Evolutionary conservation across 1,284 basidiomycete species (phyloP).

Genomic region (Lentinula novae-zelandiae): DNA sequence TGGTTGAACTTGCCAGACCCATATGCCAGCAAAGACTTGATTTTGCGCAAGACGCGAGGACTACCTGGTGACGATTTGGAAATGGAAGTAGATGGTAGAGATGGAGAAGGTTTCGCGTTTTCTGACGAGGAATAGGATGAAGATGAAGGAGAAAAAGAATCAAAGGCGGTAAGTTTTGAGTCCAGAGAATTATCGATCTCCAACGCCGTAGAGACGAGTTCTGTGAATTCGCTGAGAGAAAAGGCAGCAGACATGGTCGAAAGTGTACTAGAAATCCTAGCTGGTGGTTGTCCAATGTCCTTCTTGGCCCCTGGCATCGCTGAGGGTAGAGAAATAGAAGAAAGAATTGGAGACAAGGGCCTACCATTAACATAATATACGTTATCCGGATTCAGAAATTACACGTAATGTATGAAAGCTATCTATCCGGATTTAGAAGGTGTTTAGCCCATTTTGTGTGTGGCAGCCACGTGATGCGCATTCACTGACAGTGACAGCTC

Average conservation of each 20-base stretch:
- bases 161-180: not conserved
- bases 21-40: constrained; percentile 2
- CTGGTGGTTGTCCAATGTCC: not conserved
- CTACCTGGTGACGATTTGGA: not conserved
- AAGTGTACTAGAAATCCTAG: not conserved
- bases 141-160: not conserved
- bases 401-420: not conserved
- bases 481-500: not conserved
- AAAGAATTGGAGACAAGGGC: not conserved
- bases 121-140: not conserved
- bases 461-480: not conserved
- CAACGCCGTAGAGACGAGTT: constrained; percentile 5
- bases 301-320: not conserved
- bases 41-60: constrained; percentile 10
- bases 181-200: constrained; percentile 3
- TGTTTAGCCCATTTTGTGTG: not conserved
- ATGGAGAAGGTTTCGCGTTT: not conserved
- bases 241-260: not conserved
- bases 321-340: not conserved
- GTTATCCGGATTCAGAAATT: not conserved
- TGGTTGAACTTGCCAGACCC: not conserved
- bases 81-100: not conserved
- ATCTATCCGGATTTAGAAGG: not conserved
- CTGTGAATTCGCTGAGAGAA: constrained; percentile 3
- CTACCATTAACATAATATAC: not conserved